Percentiles rank a stretch among this genome's conserved stretches.
Conservation (phyloP, 2,329 filamentous ascomycete species). For the Cladobotryum protrusum region DNA sequence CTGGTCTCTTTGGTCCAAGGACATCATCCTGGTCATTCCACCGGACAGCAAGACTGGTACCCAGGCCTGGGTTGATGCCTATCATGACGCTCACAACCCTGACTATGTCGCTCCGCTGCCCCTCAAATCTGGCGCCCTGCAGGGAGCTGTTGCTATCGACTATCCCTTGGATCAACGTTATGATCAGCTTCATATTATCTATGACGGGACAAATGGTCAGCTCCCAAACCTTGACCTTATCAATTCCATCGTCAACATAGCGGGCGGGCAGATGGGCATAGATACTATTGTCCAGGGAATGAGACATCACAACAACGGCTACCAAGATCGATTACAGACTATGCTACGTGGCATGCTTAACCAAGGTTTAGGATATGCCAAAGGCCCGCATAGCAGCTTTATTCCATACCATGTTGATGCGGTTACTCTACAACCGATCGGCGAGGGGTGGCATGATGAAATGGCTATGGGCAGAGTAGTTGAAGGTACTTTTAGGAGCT, state of each 20-base stretch:
- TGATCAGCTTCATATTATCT: conserved; percentile 82
- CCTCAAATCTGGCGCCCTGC: conserved; percentile 86
- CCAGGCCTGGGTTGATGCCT: conserved; percentile 96
- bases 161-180: conserved; percentile 82
- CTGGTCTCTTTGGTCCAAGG: conserved; percentile 98
- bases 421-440: conserved; percentile 84
- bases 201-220: conserved; percentile 93
- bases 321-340: conserved; percentile 74
- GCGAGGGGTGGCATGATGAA: conserved; percentile 93
- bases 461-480: conserved; percentile 88
- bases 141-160: conserved; percentile 89
- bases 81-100: conserved; percentile 81
- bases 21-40: conserved; percentile 87
- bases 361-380: conserved; percentile 82
- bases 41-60: conserved; percentile 85
- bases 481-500: conserved; percentile 83
- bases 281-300: conserved; percentile 78
- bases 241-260: conserved; percentile 86
- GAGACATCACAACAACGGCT: conserved; percentile 74
- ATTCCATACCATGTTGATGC: conserved; percentile 98
- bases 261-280: conserved; percentile 87
- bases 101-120: conserved; percentile 66
- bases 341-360: conserved; percentile 91
- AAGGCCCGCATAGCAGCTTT: conserved; percentile 88
- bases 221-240: conserved; percentile 92